Conservation (phyloP, 495 filamentous ascomycete genomes). For the Neurospora cerealis region DNA sequence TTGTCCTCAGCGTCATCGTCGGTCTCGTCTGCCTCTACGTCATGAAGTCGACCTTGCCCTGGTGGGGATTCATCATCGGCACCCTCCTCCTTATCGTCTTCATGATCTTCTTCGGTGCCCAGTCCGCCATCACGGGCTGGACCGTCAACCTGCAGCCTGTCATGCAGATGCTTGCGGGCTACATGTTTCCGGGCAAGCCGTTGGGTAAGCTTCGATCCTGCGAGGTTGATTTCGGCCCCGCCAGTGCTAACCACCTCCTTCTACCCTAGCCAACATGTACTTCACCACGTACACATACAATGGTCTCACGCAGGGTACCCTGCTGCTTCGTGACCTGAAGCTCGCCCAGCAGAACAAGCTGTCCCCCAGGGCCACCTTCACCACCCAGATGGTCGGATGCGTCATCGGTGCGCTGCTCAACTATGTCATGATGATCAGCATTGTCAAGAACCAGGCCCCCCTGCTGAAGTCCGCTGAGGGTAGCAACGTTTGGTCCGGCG, state of each 20-base stretch:
- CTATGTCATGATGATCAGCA: constrained; percentile 31
- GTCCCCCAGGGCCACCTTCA: constrained; percentile 31
- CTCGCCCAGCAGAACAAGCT: constrained; percentile 30
- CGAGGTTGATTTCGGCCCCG: too few species aligned
- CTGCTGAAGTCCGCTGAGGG: constrained; percentile 21
- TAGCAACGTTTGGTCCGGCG: constrained; percentile 30
- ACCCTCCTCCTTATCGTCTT: constrained; percentile 30
- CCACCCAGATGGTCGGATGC: constrained; percentile 32
- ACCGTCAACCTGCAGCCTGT: background rate
- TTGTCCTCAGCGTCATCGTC: constrained; percentile 38
- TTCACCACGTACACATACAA: constrained; percentile 20
- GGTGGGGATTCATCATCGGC: constrained; percentile 44
- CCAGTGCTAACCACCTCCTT: background rate
- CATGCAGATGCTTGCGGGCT: constrained; percentile 25
- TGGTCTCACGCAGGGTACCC: constrained; percentile 15
- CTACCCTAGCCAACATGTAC: constrained; percentile 21
- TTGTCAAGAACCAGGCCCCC: constrained; percentile 22
- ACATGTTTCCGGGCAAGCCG: constrained; percentile 21
- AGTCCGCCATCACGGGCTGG: background rate
- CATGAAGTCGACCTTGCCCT: constrained; percentile 40
- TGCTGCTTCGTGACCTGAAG: constrained; percentile 24
- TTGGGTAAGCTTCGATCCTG: constrained; percentile 12
- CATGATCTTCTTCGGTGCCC: constrained; percentile 4
- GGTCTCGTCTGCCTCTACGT: constrained; percentile 35
- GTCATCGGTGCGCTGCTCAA: constrained; percentile 32